Base-by-base conservation (phyloP, 345 rosid genomes). In the Eucalyptus tenuipes region DNA sequence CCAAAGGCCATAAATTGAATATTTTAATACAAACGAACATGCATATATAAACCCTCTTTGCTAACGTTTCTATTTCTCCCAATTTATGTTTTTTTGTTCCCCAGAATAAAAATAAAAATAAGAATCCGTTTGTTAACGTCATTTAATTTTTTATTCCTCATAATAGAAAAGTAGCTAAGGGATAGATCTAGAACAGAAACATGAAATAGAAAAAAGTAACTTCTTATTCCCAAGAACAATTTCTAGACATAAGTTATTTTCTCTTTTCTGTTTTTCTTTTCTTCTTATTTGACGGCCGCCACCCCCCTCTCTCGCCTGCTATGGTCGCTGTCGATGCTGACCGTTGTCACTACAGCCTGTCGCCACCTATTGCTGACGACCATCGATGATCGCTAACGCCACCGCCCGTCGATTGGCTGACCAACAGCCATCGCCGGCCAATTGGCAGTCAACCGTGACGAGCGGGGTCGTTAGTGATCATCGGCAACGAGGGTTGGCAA, bases 361-460 rank as follows among this genome's bases (percentile, higher is more conserved):
- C 45, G 9, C 45, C 45, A 1, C 45, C 2, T 44, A 1, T 4
- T 4, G 1, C 4, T 52, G 2, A 52, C 4, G 5, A 52, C 25
- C 8, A 52, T 18, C 10, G 0, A 7, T 52, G 57, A 52, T 52
- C 5, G 1, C 2, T 7, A 2, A 52, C 4, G 0, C 24, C 0
- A 0, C 1, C 1, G 57, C 57, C 4, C 10, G 0, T 18, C 2
- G 24, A 1, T 52, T 52, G 1, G 55, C 2, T 0, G 10, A 52
- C 18, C 0, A 0, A 18, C 4, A 18, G 0, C 55, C 0, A 0
- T 17, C 1, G 1, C 0, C 55, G 55, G 2, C 0, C 9, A 1
- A 52, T 52, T 4, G 1, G 4, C 2, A 18, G 0, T 52, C 24
- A 0, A 52, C 0, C 0, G 1, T 2, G 1, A 4, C 0, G 4